phyloP scores from a whole-genome alignment of 805 yeast genomes.

The Metschnikowia chrysomelidarum region DNA sequence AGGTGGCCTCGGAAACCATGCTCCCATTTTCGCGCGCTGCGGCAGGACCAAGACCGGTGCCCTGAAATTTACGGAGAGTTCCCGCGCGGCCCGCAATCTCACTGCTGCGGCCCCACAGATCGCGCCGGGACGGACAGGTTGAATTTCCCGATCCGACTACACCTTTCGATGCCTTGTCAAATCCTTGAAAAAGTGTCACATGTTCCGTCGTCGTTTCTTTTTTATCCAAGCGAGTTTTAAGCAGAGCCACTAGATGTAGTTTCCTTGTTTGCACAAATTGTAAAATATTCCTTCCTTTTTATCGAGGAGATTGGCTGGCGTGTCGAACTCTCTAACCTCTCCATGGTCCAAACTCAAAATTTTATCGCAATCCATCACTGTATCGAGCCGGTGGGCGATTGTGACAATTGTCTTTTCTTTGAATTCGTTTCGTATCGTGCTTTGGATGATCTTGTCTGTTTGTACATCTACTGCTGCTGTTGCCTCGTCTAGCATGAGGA shows the following conservation, averaged over 20 bases:
- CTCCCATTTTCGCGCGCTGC: slow-evolving; percentile 15
- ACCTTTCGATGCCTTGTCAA: too few relatives aligned
- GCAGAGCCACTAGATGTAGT: slow-evolving; percentile 23
- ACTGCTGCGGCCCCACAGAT: too few relatives aligned
- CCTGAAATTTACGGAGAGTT: too few relatives aligned
- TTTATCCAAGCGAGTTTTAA: not conserved
- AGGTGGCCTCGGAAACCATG: slow-evolving; percentile 5
- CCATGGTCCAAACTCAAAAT: slow-evolving; percentile 26
- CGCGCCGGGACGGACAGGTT: too few relatives aligned
- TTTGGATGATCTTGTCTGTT: slow-evolving; percentile 28
- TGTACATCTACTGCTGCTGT: slow-evolving; percentile 27
- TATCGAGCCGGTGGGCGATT: slow-evolving; percentile 29
- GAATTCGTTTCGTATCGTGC: slow-evolving; percentile 25
- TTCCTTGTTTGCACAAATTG: slow-evolving; percentile 48
- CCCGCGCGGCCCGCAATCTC: too few relatives aligned
- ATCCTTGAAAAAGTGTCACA: too few relatives aligned
- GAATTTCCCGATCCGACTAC: too few relatives aligned
- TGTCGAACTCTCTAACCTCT: slow-evolving; percentile 22
- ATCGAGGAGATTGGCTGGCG: slow-evolving; percentile 49
- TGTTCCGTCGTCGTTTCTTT: too few relatives aligned
- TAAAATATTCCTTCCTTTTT: slow-evolving; percentile 47
- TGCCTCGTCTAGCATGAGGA: slow-evolving; percentile 26
- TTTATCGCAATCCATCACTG: slow-evolving; percentile 29
- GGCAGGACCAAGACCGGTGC: too few relatives aligned
- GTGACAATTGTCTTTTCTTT: slow-evolving; percentile 27